Conservation (phyloP, 768 basidiomycete genomes). For the Royoungia palumana region DNA sequence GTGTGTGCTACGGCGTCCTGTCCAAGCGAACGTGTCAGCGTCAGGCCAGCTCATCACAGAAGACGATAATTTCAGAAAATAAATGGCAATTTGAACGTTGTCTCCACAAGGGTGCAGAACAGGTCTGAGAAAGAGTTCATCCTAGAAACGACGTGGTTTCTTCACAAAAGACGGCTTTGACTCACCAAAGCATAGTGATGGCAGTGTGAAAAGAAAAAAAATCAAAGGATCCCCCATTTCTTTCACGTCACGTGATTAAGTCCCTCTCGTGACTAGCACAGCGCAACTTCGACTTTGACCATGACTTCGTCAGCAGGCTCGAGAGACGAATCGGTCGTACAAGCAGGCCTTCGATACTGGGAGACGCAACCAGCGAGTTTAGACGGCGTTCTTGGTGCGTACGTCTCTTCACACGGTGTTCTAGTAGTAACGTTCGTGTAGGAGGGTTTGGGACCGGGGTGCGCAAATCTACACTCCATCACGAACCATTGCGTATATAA, state of each 20-base stretch:
- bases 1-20: background rate
- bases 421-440: slow-evolving; percentile 12
- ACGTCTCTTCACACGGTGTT: slow-evolving; percentile 16
- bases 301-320: slow-evolving; percentile 17
- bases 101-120: slow-evolving; percentile 30
- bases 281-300: background rate
- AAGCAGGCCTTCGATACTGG: slow-evolving; percentile 88
- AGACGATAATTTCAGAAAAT: slow-evolving; percentile 11
- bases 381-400: slow-evolving; percentile 84
- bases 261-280: background rate
- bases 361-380: slow-evolving; percentile 71
- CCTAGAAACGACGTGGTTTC: slow-evolving; percentile 1
- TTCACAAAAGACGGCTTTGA: background rate
- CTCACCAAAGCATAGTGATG: slow-evolving; percentile 12
- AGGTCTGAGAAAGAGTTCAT: slow-evolving; percentile 29
- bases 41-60: background rate
- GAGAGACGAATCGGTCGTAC: slow-evolving; percentile 49
- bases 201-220: too few species aligned
- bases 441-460: slow-evolving; percentile 58
- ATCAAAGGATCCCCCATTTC: too few species aligned
- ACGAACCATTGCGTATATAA: background rate
- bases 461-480: slow-evolving; percentile 11
- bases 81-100: slow-evolving; percentile 22
- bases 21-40: slow-evolving; percentile 7
- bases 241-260: slow-evolving; percentile 9